Conservation (phyloP, 768 basidiomycete genomes). For the Trametes cinnabarina region DNA sequence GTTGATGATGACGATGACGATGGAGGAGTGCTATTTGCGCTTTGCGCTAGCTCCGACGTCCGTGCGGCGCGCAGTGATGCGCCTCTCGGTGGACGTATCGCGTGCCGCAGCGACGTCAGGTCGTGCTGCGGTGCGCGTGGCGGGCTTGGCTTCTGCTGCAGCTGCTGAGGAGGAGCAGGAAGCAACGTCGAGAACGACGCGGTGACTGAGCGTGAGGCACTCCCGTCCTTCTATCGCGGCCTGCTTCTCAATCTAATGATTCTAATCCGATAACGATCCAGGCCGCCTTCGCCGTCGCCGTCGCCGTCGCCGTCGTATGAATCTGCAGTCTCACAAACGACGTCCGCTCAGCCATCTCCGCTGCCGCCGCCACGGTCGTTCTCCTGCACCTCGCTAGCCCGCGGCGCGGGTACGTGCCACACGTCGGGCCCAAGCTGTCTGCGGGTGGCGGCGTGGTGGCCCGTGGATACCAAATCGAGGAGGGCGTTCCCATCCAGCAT, state of each 20-base stretch:
- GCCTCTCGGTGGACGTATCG: not conserved
- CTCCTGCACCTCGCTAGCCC: not conserved
- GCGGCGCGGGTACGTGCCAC: not conserved
- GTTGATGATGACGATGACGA: not conserved
- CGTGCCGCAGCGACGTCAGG: not conserved
- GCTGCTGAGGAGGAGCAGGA: not conserved
- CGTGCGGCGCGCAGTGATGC: not conserved
- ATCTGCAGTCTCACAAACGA: not conserved
- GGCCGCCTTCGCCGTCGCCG: not conserved
- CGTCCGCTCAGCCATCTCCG: not conserved
- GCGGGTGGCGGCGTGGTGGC: not conserved
- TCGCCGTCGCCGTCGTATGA: not conserved
- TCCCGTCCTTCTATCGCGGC: conserved; percentile 5
- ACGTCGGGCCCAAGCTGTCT: not conserved
- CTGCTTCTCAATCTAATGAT: conserved; percentile 9
- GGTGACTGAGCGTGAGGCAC: not conserved
- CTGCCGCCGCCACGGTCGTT: not conserved
- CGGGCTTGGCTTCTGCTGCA: not conserved
- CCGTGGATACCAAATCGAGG: not conserved
- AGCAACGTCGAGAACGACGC: not conserved
- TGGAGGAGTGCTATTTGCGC: not conserved
- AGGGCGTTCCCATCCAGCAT: not conserved
- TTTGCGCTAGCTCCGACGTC: not conserved
- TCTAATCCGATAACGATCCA: conserved; percentile 1
- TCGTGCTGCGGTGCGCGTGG: not conserved